Evolutionary conservation across 2,329 filamentous ascomycete genomes (phyloP).

Genomic region (Sphaerulina vaccinii): DNA sequence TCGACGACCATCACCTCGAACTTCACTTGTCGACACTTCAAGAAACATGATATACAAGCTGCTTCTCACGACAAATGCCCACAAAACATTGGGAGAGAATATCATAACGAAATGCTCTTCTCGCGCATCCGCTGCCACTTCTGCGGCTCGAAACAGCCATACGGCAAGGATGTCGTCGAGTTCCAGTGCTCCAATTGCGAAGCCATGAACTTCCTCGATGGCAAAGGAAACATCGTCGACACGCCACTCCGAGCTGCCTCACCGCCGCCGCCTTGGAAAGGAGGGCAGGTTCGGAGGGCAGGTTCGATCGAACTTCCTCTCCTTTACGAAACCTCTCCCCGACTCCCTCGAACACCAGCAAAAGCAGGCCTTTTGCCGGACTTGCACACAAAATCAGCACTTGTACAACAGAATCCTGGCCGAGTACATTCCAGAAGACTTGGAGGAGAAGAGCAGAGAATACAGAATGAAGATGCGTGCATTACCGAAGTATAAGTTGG

Average conservation of each 20-base stretch:
- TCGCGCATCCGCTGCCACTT: conserved; percentile 66
- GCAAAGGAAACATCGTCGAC: conserved; percentile 88
- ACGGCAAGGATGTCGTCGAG: conserved; percentile 59
- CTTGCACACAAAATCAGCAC: conserved; percentile 85
- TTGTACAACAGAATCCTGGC: conserved; percentile 73
- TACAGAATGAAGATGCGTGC: conserved; percentile 67
- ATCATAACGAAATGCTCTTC: conserved; percentile 23
- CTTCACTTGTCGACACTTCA: no score
- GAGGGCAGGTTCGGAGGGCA: neutral
- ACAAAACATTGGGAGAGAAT: no score
- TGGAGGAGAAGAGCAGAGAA: conserved; percentile 58
- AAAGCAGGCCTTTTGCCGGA: conserved; percentile 64
- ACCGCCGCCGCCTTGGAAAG: conserved; percentile 10
- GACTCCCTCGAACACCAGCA: conserved; percentile 39
- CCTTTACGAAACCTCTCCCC: conserved; percentile 26
- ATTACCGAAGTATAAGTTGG: conserved; percentile 67
- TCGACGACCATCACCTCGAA: no score
- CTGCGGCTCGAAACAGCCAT: conserved; percentile 68
- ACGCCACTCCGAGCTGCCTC: conserved; percentile 61
- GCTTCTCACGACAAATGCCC: no score
- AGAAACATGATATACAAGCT: no score
- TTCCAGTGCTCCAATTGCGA: conserved; percentile 79
- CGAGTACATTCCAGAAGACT: conserved; percentile 67
- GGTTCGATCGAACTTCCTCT: conserved; percentile 13
- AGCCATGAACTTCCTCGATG: conserved; percentile 83